A percentile compares a stretch with the other conserved stretches of the same genome.
These are phyloP conservation scores for Rosa multiflora DNA, from an alignment of 306 rosid genomes.

Conservation along the genomic window DNA sequence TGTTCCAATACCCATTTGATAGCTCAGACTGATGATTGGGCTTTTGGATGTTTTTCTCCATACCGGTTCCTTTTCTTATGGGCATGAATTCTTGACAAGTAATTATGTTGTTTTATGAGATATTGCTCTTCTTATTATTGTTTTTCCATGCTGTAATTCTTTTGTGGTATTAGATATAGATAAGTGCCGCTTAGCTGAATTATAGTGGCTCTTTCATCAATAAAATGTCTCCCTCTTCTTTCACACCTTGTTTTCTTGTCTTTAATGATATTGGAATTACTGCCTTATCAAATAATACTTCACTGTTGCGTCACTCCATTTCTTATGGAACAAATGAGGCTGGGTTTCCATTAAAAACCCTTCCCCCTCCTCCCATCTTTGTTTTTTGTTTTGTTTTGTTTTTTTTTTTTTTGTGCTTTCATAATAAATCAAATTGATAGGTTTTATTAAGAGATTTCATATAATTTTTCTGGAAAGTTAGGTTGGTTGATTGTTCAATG, in stretches of 20 bases:
- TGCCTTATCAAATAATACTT: background rate
- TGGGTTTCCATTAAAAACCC: background rate
- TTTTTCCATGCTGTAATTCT: background rate
- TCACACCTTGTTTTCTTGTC: background rate
- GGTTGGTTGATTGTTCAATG: background rate
- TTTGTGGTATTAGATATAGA: background rate
- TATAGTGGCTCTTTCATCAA: background rate
- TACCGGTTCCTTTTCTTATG: background rate
- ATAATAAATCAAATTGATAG: no score
- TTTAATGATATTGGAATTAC: background rate
- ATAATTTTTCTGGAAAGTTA: no score
- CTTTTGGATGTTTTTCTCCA: background rate
- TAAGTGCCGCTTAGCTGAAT: background rate
- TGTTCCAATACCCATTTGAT: background rate
- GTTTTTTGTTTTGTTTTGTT: no score
- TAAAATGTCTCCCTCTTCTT: background rate
- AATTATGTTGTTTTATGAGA: background rate
- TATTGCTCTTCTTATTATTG: background rate
- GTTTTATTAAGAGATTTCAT: no score
- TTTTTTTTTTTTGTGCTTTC: no score
- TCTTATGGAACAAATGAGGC: background rate
- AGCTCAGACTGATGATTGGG: background rate
- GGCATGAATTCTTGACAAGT: background rate
- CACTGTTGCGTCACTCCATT: background rate
- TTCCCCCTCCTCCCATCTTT: no score